Conservation (phyloP, 2,329 filamentous ascomycete species). For the Teratosphaeria nubilosa region DNA sequence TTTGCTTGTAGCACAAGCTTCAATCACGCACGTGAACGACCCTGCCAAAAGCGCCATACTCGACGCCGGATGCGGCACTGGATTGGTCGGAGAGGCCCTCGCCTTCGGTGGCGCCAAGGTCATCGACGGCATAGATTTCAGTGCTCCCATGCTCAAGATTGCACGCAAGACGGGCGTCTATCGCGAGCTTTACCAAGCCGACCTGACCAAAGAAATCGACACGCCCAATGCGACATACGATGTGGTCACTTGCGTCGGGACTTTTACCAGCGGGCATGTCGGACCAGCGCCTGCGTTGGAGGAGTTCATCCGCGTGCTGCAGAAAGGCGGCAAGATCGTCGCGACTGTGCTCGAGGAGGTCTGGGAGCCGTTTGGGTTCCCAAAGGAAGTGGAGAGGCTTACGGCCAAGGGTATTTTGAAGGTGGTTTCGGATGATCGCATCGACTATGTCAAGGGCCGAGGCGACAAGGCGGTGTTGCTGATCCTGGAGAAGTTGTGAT, state of each 20-base stretch:
- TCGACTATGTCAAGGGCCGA: neutral
- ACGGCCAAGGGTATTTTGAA: neutral
- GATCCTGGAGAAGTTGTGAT: neutral
- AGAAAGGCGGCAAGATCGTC: conserved; percentile 39
- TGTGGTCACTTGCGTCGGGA: conserved; percentile 44
- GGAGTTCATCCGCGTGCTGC: conserved; percentile 43
- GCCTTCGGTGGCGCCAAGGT: conserved; percentile 32
- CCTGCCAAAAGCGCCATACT: conserved; percentile 29
- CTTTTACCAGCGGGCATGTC: conserved; percentile 46
- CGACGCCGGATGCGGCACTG: conserved; percentile 49
- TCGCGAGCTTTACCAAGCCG: conserved; percentile 33
- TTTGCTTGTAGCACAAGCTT: conserved; percentile 27
- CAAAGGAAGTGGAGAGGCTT: conserved; percentile 34
- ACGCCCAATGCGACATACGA: conserved; percentile 37
- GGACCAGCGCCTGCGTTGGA: conserved; percentile 38
- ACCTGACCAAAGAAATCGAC: conserved; percentile 38
- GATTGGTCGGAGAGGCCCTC: conserved; percentile 42
- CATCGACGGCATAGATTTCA: conserved; percentile 46
- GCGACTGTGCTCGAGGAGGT: conserved; percentile 43
- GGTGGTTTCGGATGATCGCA: neutral
- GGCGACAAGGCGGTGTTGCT: neutral
- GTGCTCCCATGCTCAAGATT: conserved; percentile 44
- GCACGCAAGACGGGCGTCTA: conserved; percentile 42
- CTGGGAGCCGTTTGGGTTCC: conserved; percentile 41
- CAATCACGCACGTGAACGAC: conserved; percentile 8